Evolutionary conservation across 768 basidiomycete genomes (phyloP), one percentile per base, ranked within the genome.

Genomic region (Tremella mesenterica): DNA sequence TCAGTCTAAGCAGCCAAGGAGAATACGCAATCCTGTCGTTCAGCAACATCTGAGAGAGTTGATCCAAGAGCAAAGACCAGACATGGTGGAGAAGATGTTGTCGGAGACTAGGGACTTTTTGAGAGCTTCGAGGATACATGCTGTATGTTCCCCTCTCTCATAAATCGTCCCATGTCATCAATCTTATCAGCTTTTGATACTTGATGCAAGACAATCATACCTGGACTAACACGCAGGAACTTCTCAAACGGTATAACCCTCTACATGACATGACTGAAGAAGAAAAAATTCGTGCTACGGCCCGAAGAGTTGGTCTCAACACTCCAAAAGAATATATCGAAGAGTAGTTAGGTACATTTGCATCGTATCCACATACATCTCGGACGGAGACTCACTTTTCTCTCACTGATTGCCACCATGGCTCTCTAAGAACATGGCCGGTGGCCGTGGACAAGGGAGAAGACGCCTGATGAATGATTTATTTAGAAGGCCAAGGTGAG

Each of bases 161-260:
- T n/a, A 10, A 23, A 6, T 38, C 27, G 5, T 26, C 25, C 5
- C n/a, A n/a, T n/a, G n/a, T n/a, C n/a, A n/a, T n/a, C 28, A 29
- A 31, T 13, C 16, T 45, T 12, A 36, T 12, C 16, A n/a, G n/a
- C n/a, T n/a, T n/a, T 26, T n/a, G n/a, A n/a, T n/a, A n/a, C 29
- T 31, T 6, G 3, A 28, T 44, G 1, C 12, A 33, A 0, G 9
- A n/a, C 25, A 8, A 13, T 4, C 21, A 26, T 12, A 20, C 21
- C 30, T 49, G 21, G 48, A 16, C 23, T 27, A 13, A 20, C n/a
- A 14, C 25, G 14, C 64, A 95, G 91, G 76, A 76, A 20, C 76
- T 95, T 44, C 73, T 95, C 56, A 85, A 88, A 50, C 78, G 88
- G 49, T 96, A 96, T 75, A 93, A 91, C 71, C 90, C 91, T 0